Evolutionary conservation across 257 asterid genomes (phyloP).

Genomic region (Solanum sitiens): DNA sequence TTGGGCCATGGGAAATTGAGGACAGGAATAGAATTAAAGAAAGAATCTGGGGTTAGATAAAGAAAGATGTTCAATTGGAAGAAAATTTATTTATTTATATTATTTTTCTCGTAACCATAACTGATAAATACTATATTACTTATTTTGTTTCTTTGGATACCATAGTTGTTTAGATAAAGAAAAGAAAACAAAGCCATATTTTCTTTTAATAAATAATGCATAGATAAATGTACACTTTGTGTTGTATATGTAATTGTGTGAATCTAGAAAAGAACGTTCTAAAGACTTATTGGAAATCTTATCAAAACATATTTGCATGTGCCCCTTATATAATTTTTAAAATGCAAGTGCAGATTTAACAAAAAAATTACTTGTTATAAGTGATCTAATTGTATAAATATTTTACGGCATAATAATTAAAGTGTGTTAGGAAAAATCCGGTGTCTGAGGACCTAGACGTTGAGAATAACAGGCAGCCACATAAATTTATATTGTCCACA

Average conservation of each 20-base stretch:
- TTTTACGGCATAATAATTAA: neutral
- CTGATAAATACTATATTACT: neutral
- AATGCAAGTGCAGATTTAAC: neutral
- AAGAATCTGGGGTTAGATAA: too few relatives aligned
- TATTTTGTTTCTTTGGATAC: neutral
- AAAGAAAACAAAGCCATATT: neutral
- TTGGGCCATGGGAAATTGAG: too few relatives aligned
- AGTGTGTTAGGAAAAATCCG: neutral
- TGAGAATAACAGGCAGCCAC: neutral
- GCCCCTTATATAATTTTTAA: neutral
- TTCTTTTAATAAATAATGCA: neutral
- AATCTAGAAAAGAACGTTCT: conserved; percentile 11
- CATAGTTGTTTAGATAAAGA: neutral
- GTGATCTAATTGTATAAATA: neutral
- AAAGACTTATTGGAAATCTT: neutral
- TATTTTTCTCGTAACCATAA: neutral
- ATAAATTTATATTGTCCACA: neutral
- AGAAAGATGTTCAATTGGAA: neutral
- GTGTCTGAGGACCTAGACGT: neutral
- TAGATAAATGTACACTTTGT: neutral
- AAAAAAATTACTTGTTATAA: neutral
- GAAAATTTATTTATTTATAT: neutral
- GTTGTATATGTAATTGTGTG: neutral
- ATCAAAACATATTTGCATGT: neutral
- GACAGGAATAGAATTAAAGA: neutral